Evolutionary conservation across 371 early-diverging fungal genomes (phyloP), one percentile per base, ranked within the genome.

Genomic region (Syncephalis fuscata): DNA sequence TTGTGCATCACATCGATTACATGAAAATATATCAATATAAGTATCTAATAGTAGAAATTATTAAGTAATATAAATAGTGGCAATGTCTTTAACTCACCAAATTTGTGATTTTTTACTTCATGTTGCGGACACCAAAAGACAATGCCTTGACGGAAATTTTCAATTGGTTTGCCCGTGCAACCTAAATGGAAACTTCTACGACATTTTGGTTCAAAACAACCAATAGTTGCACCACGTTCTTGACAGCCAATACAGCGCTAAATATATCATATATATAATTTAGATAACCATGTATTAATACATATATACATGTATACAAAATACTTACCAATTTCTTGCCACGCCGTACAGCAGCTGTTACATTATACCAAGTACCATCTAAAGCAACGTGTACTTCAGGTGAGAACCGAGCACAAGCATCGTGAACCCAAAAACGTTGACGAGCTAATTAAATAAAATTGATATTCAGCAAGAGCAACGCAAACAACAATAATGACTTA

Each of bases 61-160:
- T 32, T 32, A 32, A 11, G 7, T 40, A 45, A 25, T 27, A 4
- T 32, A 16, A 1, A 11, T 47, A 9, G 23, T 23, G 24, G n/a
- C 5, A 11, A 5, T 16, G 11, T 25, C 17, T 20, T 0, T 39
- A 26, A 44, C 26, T 55, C 61, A 74, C 73, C 74, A 58, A 62
- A 62, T 44, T 70, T 67, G 26, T 68, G 57, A 11, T 71, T 63
- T 19, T 65, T 53, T 1, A 68, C 64, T 54, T 83, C 81, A 49
- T 92, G 92, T 16, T 66, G 63, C 1, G 78, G 74, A 49, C 92
- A 92, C 82, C 84, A 90, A 55, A 87, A 92, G 19, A 86, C 76
- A 39, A 75, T 74, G 3, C 92, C 92, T 41, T 73, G 68, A 25
- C 73, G 72, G 50, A 88, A 88, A 43, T 78, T 69, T 8, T 67